Percentiles rank a stretch among this genome's conserved stretches.
phyloP scores from a whole-genome alignment of 2,329 filamentous ascomycete species.

The Aspergillus terreus region DNA sequence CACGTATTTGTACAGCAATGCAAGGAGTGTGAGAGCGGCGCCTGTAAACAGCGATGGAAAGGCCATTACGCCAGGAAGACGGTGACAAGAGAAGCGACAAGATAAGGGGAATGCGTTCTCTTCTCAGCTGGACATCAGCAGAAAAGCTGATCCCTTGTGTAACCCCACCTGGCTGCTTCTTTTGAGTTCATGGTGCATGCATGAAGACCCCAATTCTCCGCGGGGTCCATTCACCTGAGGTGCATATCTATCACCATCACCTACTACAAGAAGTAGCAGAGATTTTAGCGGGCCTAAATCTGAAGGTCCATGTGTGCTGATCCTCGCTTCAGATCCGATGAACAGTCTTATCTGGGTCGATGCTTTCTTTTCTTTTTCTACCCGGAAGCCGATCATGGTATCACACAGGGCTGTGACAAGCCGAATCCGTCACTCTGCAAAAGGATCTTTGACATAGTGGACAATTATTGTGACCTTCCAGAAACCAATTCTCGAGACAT shows the following conservation, averaged over 20 bases:
- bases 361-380: not conserved
- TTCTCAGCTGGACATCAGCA: too few relatives aligned
- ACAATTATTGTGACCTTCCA: conserved; percentile 3
- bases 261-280: too few relatives aligned
- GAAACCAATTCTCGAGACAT: conserved; percentile 4
- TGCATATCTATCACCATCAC: too few relatives aligned
- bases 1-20: conserved; percentile 22
- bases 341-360: too few relatives aligned
- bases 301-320: too few relatives aligned
- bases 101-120: too few relatives aligned
- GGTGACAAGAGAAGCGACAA: not conserved
- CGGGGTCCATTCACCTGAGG: too few relatives aligned
- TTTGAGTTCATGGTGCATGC: not conserved
- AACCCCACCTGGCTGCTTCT: not conserved
- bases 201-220: too few relatives aligned
- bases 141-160: not conserved
- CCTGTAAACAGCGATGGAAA: not conserved
- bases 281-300: too few relatives aligned
- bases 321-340: too few relatives aligned
- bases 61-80: not conserved
- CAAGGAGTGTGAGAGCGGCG: not conserved
- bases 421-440: not conserved
- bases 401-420: too few relatives aligned
- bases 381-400: not conserved
- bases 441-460: conserved; percentile 1